A percentile compares a stretch with the other conserved stretches of the same genome.
phyloP scores from a whole-genome alignment of 2,329 filamentous ascomycete species.

The Cercospora janseana region DNA sequence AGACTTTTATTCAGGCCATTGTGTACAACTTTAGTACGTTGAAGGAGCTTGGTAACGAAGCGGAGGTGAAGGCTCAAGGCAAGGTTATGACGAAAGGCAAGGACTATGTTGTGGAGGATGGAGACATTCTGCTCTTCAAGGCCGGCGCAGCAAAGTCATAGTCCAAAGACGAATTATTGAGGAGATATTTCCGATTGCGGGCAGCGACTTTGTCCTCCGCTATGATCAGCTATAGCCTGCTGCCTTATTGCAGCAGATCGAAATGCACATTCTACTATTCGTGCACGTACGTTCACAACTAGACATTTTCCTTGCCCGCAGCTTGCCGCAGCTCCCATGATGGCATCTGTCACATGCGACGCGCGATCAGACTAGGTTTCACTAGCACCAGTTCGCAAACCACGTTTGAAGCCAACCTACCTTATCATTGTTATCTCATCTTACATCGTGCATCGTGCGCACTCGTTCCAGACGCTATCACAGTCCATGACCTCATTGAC shows the following conservation, averaged over 20 bases:
- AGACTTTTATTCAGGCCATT: conserved; percentile 96
- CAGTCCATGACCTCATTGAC: background rate
- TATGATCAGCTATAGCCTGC: background rate
- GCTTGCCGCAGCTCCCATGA: background rate
- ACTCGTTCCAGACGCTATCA: background rate
- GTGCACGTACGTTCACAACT: too few species aligned
- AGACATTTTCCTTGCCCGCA: background rate
- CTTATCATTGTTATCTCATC: background rate
- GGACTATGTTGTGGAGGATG: conserved; percentile 87
- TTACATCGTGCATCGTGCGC: background rate
- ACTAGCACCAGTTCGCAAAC: conserved; percentile 1
- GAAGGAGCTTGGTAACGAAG: conserved; percentile 85
- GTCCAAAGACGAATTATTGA: too few species aligned
- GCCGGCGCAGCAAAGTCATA: conserved; percentile 71
- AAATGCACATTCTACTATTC: too few species aligned
- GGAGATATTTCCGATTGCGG: too few species aligned
- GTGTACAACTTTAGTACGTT: conserved; percentile 85
- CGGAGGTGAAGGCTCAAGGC: conserved; percentile 84
- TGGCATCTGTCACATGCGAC: conserved; percentile 5
- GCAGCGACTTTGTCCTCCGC: too few species aligned
- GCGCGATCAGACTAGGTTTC: conserved; percentile 6
- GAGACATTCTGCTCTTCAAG: conserved; percentile 84
- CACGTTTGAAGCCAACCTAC: too few species aligned
- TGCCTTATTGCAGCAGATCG: background rate
- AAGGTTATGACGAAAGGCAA: conserved; percentile 99